A percentile compares a stretch with the other conserved stretches of the same genome.
phyloP scores from a whole-genome alignment of 2,329 filamentous ascomycete genomes.

The Nemania sp. region DNA sequence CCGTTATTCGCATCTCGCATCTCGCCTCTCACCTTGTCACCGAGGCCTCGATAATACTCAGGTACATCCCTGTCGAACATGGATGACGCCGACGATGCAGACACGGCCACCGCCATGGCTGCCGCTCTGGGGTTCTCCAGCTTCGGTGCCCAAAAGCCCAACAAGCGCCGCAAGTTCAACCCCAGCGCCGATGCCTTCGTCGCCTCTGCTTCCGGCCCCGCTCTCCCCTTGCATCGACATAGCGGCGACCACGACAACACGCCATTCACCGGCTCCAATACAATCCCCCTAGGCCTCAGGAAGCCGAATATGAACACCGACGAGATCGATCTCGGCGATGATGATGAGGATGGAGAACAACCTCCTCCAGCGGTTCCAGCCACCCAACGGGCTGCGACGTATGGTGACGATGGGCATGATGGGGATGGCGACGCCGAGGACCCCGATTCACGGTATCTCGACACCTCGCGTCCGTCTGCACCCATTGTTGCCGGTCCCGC shows the following conservation, averaged over 20 bases:
- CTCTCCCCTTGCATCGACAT: slow-evolving; percentile 29
- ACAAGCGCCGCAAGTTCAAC: slow-evolving; percentile 72
- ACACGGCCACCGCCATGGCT: slow-evolving; percentile 61
- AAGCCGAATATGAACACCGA: slow-evolving; percentile 48
- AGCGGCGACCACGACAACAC: not conserved
- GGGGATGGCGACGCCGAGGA: slow-evolving; percentile 17
- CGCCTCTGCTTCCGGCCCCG: slow-evolving; percentile 31
- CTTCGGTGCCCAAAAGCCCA: slow-evolving; percentile 63
- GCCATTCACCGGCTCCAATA: slow-evolving; percentile 42
- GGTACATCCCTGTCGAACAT: slow-evolving; percentile 16
- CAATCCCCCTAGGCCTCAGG: slow-evolving; percentile 47
- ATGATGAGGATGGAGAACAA: slow-evolving; percentile 33
- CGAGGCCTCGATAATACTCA: no score
- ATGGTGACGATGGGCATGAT: not conserved
- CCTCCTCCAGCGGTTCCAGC: not conserved
- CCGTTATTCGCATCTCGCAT: not conserved
- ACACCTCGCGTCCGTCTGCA: slow-evolving; percentile 42
- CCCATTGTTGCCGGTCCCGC: slow-evolving; percentile 14
- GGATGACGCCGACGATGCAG: slow-evolving; percentile 34
- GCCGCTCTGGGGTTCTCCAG: slow-evolving; percentile 74
- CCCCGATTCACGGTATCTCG: slow-evolving; percentile 39
- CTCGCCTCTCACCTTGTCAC: not conserved
- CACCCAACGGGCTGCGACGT: slow-evolving; percentile 1
- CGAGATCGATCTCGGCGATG: slow-evolving; percentile 52
- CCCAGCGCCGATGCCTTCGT: slow-evolving; percentile 48